These are phyloP conservation scores for Penicillium aurantiogriseum DNA, from an alignment of 2,329 filamentous ascomycete genomes.

Conservation along the genomic window DNA sequence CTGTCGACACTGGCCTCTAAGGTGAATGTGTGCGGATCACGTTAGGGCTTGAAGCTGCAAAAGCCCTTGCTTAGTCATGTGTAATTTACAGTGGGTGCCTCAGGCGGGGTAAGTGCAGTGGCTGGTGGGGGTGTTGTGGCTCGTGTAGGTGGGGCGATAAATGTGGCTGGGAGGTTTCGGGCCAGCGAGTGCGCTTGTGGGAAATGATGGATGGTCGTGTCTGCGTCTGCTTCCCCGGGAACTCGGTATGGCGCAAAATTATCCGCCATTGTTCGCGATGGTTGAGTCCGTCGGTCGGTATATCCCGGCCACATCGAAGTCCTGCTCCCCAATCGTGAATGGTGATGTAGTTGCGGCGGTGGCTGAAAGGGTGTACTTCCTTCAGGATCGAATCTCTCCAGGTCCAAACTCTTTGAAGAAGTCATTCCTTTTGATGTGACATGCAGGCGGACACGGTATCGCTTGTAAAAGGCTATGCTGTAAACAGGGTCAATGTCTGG, in stretches of 20 bases:
- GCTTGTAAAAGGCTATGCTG: slow-evolving; percentile 14
- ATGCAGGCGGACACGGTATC: slow-evolving; percentile 17
- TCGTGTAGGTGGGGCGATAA: neutral
- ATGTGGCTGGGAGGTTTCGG: slow-evolving; percentile 1
- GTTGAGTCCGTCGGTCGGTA: neutral
- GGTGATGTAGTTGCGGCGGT: neutral
- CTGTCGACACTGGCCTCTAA: slow-evolving; percentile 16
- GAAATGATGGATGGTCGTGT: neutral
- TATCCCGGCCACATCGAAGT: slow-evolving; percentile 5
- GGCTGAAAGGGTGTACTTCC: neutral
- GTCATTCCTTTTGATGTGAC: slow-evolving; percentile 8
- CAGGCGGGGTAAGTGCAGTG: slow-evolving; percentile 4
- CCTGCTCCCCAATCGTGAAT: slow-evolving; percentile 12
- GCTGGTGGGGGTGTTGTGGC: slow-evolving; percentile 1
- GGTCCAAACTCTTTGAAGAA: slow-evolving; percentile 5
- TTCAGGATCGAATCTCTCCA: slow-evolving; percentile 2
- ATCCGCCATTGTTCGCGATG: neutral
- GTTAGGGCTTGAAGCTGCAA: slow-evolving; percentile 23
- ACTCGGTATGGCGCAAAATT: neutral
- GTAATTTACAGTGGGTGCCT: neutral
- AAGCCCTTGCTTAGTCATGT: slow-evolving; percentile 23
- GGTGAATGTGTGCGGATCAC: slow-evolving; percentile 26
- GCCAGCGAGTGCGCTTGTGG: neutral
- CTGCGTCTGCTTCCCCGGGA: neutral
- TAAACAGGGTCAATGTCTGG: neutral